Evolutionary conservation across 176 grass and related monocot species (phyloP).

Genomic region (Thinopyrum elongatum): DNA sequence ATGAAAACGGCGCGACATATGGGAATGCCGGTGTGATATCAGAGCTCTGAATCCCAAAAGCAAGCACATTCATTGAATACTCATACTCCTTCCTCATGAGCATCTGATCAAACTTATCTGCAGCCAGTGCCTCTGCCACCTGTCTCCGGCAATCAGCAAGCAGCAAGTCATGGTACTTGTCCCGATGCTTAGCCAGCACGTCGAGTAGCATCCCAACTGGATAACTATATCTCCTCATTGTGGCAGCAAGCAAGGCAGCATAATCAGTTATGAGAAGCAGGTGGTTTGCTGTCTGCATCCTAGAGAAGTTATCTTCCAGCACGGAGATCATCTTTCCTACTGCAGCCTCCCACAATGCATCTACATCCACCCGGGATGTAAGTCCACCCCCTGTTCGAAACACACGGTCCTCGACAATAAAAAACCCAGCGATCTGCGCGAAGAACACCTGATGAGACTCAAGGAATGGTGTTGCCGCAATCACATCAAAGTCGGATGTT

Average conservation of each 20-base stretch:
- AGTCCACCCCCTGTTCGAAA: conserved; percentile 86
- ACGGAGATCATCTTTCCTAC: conserved; percentile 90
- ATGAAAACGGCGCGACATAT: conserved; percentile 84
- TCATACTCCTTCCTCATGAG: conserved; percentile 99
- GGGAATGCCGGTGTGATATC: conserved; percentile 95
- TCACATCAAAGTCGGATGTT: conserved; percentile 95
- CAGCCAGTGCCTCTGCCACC: conserved; percentile 78
- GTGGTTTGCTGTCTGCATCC: conserved; percentile 99
- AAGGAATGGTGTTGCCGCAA: conserved; percentile 83
- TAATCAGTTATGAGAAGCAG: conserved; percentile 95
- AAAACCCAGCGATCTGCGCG: conserved; percentile 94
- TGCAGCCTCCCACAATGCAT: conserved; percentile 85
- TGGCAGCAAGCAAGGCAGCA: conserved; percentile 71
- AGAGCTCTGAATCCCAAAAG: conserved; percentile 95
- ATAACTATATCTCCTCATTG: conserved; percentile 86
- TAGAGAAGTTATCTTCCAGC: conserved; percentile 91
- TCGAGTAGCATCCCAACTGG: conserved; percentile 86
- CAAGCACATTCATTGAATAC: conserved; percentile 97
- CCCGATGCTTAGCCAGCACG: conserved; percentile 83
- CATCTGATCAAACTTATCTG: conserved; percentile 98
- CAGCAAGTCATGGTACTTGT: conserved; percentile 96
- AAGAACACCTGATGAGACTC: conserved; percentile 99
- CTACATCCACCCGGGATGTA: conserved; percentile 74
- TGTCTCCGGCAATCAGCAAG: conserved; percentile 91
- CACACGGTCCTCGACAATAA: conserved; percentile 93